Evolutionary conservation across 768 basidiomycete genomes (phyloP), one percentile per base, ranked within the genome.

Genomic region (Mycena metata): DNA sequence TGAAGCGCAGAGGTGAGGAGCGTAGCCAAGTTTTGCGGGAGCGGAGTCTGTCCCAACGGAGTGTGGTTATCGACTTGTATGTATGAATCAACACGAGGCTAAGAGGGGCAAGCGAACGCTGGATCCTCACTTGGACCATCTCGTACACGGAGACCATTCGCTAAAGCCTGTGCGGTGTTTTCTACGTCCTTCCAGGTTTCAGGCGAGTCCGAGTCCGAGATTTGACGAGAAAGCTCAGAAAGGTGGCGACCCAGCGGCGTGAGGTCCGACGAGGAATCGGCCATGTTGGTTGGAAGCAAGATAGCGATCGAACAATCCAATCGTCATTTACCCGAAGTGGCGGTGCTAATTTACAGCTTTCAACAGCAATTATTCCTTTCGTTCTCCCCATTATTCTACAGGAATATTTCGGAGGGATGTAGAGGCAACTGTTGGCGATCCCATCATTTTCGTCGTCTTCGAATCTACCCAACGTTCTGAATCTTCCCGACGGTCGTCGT

Each of bases 11-110:
- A 79, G 41, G 84, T 83, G 30, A 94, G 78, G 21, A 95, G 83
- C 39, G 89, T 82, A 13, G 86, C 87, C 55, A 95, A 79, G 58
- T 88, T 86, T 71, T 87, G 87, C 11, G 93, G 91, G 50, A 95
- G 83, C 49, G 84, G 74, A 5, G 90, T 87, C 74, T 81, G 82
- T 61, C 94, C 94, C 33, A 95, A 84, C 57, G 83, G 76, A 13
- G 91, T 87, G 77, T 92, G 93, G 69, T 89, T 86, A 76, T 94
- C 92, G 70, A 86, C 91, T 92, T 76, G 56, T 30, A 30, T n/a
- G n/a, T 64, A 69, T 59, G 71, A 69, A 64, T 64, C 45, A 69
- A 71, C 69, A 70, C 24, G 68, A 51, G 57, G 21, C 23, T 39
- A 67, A 70, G 50, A 63, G n/a, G 47, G 42, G 15, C 57, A 51